phyloP scores from a whole-genome alignment of 805 yeast genomes.

The Candida boleticola region DNA sequence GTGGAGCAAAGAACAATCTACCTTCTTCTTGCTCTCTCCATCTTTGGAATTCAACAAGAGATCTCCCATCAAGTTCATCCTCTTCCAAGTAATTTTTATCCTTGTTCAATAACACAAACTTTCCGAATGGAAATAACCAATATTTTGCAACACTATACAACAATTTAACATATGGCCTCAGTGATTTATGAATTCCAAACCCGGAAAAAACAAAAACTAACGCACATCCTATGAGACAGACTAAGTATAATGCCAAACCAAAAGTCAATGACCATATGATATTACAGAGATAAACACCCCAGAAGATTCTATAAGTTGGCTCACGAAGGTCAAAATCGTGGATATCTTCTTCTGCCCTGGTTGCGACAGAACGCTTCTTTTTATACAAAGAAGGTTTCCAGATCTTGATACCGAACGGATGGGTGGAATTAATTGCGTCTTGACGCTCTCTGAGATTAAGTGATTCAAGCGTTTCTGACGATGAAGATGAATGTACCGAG shows the following conservation, averaged over 20 bases:
- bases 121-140: slow-evolving; percentile 84
- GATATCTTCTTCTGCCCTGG: slow-evolving; percentile 89
- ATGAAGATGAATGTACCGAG: slow-evolving; percentile 25
- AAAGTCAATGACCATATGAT: slow-evolving; percentile 69
- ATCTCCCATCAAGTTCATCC: slow-evolving; percentile 86
- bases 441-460: slow-evolving; percentile 89
- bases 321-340: slow-evolving; percentile 61
- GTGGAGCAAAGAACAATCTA: slow-evolving; percentile 76
- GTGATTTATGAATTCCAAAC: slow-evolving; percentile 45
- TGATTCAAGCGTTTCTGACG: slow-evolving; percentile 65
- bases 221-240: slow-evolving; percentile 52
- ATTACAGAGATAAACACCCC: slow-evolving; percentile 68
- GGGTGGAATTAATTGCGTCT: slow-evolving; percentile 93
- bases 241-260: slow-evolving; percentile 58
- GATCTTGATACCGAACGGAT: slow-evolving; percentile 96
- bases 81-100: slow-evolving; percentile 82
- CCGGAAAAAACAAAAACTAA: slow-evolving; percentile 42
- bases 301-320: slow-evolving; percentile 50
- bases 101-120: slow-evolving; percentile 70
- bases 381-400: slow-evolving; percentile 99
- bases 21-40: slow-evolving; percentile 86
- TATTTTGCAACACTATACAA: slow-evolving; percentile 66
- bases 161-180: slow-evolving; percentile 61
- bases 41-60: slow-evolving; percentile 76
- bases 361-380: slow-evolving; percentile 86